Percentiles rank a stretch among this genome's conserved stretches.
These are phyloP conservation scores for Wickerhamomyces ciferrii DNA, from an alignment of 805 yeast genomes.

Conservation along the genomic window DNA sequence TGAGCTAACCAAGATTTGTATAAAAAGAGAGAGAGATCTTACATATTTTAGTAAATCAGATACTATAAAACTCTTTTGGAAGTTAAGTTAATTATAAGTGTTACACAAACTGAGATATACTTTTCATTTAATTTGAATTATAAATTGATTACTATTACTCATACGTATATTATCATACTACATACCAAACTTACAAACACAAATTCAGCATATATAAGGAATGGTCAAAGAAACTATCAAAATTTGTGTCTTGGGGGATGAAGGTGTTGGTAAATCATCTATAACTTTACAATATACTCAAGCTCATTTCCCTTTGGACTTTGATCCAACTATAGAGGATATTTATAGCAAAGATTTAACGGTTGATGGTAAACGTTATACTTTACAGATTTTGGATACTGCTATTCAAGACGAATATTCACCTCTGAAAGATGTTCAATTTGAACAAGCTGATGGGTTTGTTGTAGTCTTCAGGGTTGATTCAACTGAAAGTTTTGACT, in stretches of 20 bases:
- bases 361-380: slow-evolving; percentile 46
- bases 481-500: slow-evolving; percentile 8
- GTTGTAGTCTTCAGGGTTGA: slow-evolving; percentile 13
- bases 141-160: not conserved
- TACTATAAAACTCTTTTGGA: too few relatives aligned
- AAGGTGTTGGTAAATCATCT: slow-evolving; percentile 67
- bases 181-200: too few relatives aligned
- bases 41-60: not conserved
- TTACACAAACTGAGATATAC: too few relatives aligned
- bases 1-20: not conserved
- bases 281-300: slow-evolving; percentile 58
- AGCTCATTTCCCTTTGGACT: slow-evolving; percentile 58
- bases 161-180: not conserved
- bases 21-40: not conserved
- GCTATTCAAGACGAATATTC: slow-evolving; percentile 81
- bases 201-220: too few relatives aligned
- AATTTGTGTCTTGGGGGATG: slow-evolving; percentile 54
- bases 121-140: not conserved
- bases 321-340: slow-evolving; percentile 66
- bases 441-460: slow-evolving; percentile 17
- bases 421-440: slow-evolving; percentile 49
- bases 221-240: not conserved
- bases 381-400: slow-evolving; percentile 63
- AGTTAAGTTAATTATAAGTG: too few relatives aligned
- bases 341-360: slow-evolving; percentile 52